Percentiles rank a stretch among this genome's conserved stretches.
These are phyloP conservation scores for Aspergillus sp. DNA, from an alignment of 2,329 filamentous ascomycete genomes.

Conservation along the genomic window DNA sequence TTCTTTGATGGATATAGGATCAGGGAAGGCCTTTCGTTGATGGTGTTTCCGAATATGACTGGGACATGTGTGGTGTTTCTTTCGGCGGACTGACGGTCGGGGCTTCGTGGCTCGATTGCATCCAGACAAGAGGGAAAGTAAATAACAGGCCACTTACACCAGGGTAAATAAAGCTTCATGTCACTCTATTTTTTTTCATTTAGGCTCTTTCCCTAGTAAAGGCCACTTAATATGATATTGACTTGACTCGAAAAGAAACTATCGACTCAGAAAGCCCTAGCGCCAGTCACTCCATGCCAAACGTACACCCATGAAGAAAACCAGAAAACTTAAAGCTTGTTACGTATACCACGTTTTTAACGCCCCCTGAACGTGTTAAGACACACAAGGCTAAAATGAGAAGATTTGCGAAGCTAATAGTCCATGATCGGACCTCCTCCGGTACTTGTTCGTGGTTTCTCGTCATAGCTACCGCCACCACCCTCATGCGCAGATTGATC, in stretches of 20 bases:
- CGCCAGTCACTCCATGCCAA: not conserved
- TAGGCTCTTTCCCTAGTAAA: no score
- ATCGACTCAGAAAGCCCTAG: not conserved
- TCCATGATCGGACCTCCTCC: conserved; percentile 40
- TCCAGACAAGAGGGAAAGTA: no score
- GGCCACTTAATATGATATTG: no score
- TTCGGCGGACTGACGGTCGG: conserved; percentile 41
- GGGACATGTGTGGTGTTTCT: conserved; percentile 50
- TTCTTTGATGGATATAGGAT: conserved; percentile 48
- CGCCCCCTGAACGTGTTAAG: not conserved
- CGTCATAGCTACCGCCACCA: conserved; percentile 20
- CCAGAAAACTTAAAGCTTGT: not conserved
- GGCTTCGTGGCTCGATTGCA: conserved; percentile 49
- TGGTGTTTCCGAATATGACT: conserved; percentile 57
- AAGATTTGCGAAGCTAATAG: conserved; percentile 27
- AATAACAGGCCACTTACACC: no score
- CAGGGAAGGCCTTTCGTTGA: conserved; percentile 58
- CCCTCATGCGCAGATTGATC: conserved; percentile 46
- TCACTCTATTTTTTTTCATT: no score
- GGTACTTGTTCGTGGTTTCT: conserved; percentile 27
- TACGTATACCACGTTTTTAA: not conserved
- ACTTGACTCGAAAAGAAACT: no score
- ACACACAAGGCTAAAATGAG: not conserved
- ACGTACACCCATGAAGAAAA: not conserved
- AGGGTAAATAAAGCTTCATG: no score